Evolutionary conservation across 2,329 filamentous ascomycete genomes (phyloP).

Genomic region (Fusarium burgessii): DNA sequence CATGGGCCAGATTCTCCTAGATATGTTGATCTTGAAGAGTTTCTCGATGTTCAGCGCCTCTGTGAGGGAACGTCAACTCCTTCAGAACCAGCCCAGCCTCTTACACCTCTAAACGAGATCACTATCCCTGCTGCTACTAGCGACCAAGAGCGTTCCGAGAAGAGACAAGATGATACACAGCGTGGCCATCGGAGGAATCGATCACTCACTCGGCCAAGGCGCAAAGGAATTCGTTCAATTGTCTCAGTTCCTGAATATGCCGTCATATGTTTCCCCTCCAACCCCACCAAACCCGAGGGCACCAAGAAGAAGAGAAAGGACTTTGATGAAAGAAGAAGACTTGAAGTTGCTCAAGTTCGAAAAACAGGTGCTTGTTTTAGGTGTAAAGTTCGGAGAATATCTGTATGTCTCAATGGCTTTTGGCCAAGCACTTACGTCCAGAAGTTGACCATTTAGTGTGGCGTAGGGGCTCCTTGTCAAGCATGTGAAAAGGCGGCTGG

Average conservation of each 20-base stretch:
- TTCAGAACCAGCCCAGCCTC: conserved; percentile 20
- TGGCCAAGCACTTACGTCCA: background rate
- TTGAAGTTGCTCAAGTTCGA: conserved; percentile 46
- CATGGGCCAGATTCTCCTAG: background rate
- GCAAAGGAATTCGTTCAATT: conserved; percentile 14
- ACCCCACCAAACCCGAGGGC: conserved; percentile 43
- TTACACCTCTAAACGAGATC: conserved; percentile 23
- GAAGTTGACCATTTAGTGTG: conserved; percentile 41
- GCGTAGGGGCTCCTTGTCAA: conserved; percentile 42
- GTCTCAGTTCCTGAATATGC: conserved; percentile 37
- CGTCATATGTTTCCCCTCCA: conserved; percentile 47
- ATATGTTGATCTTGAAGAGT: conserved; percentile 41
- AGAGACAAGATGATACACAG: conserved; percentile 4
- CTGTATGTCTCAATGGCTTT: conserved; percentile 36
- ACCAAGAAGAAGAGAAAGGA: conserved; percentile 47
- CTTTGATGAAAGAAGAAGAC: conserved; percentile 44
- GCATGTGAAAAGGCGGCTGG: conserved; percentile 44
- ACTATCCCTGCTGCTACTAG: conserved; percentile 19
- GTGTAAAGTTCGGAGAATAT: conserved; percentile 46
- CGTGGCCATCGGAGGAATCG: background rate
- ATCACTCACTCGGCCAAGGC: background rate
- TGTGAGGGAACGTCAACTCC: conserved; percentile 31
- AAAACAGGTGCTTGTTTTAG: conserved; percentile 46
- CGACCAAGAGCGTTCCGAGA: conserved; percentile 2
- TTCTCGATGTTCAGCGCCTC: conserved; percentile 42